Percentiles rank a stretch among this genome's conserved stretches.
Evolutionary conservation across 805 yeast species (phyloP).

Genomic region (Lipomyces starkeyi): DNA sequence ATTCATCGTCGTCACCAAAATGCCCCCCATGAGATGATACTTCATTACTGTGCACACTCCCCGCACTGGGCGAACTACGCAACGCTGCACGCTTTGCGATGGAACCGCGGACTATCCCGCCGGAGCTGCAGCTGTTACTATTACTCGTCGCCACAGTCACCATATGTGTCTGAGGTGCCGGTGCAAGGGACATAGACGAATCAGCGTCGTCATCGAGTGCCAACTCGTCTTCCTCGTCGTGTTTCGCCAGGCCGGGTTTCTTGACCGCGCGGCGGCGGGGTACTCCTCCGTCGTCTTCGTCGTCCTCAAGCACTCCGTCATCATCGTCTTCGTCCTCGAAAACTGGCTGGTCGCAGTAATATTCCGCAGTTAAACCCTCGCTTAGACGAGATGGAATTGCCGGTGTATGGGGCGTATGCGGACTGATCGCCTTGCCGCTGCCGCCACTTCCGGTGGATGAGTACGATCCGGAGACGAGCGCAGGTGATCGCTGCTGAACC

Average conservation of each 20-base stretch:
- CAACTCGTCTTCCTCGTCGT: constrained; percentile 1
- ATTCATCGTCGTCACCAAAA: constrained; percentile 46
- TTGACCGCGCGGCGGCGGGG: not conserved
- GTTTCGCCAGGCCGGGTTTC: constrained; percentile 19
- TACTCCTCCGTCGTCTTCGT: constrained; percentile 13
- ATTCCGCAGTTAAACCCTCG: constrained; percentile 43
- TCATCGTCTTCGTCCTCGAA: constrained; percentile 35
- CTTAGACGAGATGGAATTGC: constrained; percentile 48
- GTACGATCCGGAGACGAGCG: constrained; percentile 19
- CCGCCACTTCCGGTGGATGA: constrained; percentile 23
- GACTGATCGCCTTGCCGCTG: constrained; percentile 31
- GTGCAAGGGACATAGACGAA: not conserved
- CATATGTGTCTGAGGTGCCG: not conserved
- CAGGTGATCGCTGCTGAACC: constrained; percentile 28
- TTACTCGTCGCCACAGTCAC: not conserved
- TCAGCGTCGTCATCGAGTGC: constrained; percentile 4
- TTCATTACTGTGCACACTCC: constrained; percentile 8
- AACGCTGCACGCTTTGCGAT: constrained; percentile 8
- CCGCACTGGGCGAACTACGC: constrained; percentile 15
- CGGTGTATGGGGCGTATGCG: constrained; percentile 42
- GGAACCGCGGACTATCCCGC: constrained; percentile 2
- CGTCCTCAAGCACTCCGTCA: constrained; percentile 14
- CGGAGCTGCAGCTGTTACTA: constrained; percentile 1
- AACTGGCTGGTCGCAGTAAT: constrained; percentile 35
- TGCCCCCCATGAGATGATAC: constrained; percentile 12